phyloP scores from a whole-genome alignment of 257 asterid species.

The Mentha longifolia region DNA sequence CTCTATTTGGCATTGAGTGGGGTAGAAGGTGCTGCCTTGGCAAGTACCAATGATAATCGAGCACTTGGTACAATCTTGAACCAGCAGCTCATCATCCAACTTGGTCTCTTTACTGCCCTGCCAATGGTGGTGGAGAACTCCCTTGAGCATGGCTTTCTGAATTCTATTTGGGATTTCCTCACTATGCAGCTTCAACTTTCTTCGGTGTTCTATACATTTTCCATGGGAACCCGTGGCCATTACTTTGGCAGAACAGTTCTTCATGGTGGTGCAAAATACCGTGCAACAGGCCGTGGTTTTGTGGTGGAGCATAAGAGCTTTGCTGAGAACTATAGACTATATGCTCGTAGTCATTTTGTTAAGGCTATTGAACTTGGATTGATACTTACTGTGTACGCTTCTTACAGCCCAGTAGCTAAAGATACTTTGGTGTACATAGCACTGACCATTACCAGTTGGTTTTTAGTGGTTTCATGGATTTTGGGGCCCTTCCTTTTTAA shows the following conservation, averaged over 20 bases:
- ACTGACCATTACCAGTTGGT: constrained; percentile 94
- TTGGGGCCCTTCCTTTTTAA: constrained; percentile 90
- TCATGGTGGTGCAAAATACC: constrained; percentile 98
- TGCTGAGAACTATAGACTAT: constrained; percentile 85
- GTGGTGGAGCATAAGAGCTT: constrained; percentile 96
- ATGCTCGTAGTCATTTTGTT: constrained; percentile 95
- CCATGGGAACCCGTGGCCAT: constrained; percentile 99
- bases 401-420: constrained; percentile 84
- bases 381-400: constrained; percentile 86
- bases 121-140: constrained; percentile 98
- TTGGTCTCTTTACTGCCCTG: constrained; percentile 90
- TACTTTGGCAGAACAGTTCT: constrained; percentile 97
- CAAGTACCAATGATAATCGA: constrained; percentile 60
- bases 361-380: constrained; percentile 97
- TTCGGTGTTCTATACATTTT: constrained; percentile 89
- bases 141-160: constrained; percentile 95
- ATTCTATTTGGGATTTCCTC: constrained; percentile 87
- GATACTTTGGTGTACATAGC: constrained; percentile 88
- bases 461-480: constrained; percentile 90
- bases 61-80: constrained; percentile 96
- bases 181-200: constrained; percentile 99
- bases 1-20: constrained; percentile 97
- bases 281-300: constrained; percentile 99
- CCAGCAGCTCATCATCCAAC: constrained; percentile 96
- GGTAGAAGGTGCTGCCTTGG: constrained; percentile 66